Evolutionary conservation across 2,329 filamentous ascomycete species (phyloP), one percentile per base, ranked within the genome.

Genomic region (Daldinia sp.): DNA sequence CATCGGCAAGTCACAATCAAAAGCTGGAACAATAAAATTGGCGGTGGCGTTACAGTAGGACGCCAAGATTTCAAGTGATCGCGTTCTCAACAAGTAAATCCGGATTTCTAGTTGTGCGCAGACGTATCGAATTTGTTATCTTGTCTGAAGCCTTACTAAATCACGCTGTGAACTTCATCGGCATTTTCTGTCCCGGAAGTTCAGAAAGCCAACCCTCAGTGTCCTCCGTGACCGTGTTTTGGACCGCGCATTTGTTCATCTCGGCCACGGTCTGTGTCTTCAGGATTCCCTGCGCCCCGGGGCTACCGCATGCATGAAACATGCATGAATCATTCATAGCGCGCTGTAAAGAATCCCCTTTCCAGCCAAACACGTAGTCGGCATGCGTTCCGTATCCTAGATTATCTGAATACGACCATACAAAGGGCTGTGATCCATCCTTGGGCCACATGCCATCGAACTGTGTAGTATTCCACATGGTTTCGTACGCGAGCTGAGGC

Each of bases 401-500:
- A 39, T 64, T 63, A 26, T 75, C 74, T 23, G 71, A 67, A 60
- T 70, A 74, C 30, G 70, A 75, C 56, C 66, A 72, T 4, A 73
- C 73, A 20, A 76, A 76, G 0, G 72, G 74, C 44, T 73, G 69
- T 1, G 68, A 71, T 13, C 74, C 75, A 67, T 77, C 74, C 59
- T 74, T 74, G 20, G 71, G 72, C 77, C 77, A 76, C 23, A 79
- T 69, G 73, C 77, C 69, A 55, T 78, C 77, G 66, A 81, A 81
- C 37, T 64, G 64, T 3, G 74, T 72, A 46, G 78, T 80, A 59
- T 82, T 77, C 79, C 81, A 83, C 74, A 83, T 81, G 44, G 82
- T 80, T 70, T 83, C 82, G 73, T 81, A 73, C 7, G 71, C 68
- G 5, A 83, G 72, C 64, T 83, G 82, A 1, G 81, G 77, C 20